Evolutionary conservation across 1,139 yeast genomes (phyloP), one percentile per base, ranked within the genome.

Genomic region (Taphrina betulina): DNA sequence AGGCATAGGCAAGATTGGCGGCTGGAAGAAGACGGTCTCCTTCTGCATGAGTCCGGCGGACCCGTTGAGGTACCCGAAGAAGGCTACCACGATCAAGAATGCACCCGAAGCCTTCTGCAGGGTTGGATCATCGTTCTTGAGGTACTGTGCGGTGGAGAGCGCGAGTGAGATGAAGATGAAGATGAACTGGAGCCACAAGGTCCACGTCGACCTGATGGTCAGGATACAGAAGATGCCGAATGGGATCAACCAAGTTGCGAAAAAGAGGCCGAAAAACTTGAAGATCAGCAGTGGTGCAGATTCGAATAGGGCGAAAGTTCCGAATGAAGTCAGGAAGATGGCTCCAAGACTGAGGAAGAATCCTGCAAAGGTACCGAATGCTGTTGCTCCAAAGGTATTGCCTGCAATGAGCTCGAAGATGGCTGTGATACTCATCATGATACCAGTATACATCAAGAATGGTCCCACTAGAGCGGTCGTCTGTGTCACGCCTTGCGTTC

Each of bases 21-120:
- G 48, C 26, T 29, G 36, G 48, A 43, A 43, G 38, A 43, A 43
- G 38, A 43, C 48, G 10, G 48, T 43, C 29, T 43, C 48, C 38
- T 43, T 43, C 2, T 29, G 34, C 48, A 43, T 43, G 29, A 43
- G 48, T 2, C 48, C 48, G 8, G 48, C 48, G 12, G 48, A 29
- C 10, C 48, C 48, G 17, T 43, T 43, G 29, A 43, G 26, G 29
- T 31, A 43, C 3, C 48, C 48, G 23, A 43, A 43, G 48, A 31
- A 29, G 3, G 48, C 29, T 7, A 31, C 36, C 26, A 31, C 38
- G 26, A 43, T 43, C 29, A 29, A 20, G 3, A 43, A 19, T 7
- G 38, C 48, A 10, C 48, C 48, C 17, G 48, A 29, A 16, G 38
- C 38, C 38, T 31, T 43, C 19, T 31, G 37, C 24, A 43, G 48